Conservation (phyloP, 257 asterid genomes). For the Fraxinus excelsior region DNA sequence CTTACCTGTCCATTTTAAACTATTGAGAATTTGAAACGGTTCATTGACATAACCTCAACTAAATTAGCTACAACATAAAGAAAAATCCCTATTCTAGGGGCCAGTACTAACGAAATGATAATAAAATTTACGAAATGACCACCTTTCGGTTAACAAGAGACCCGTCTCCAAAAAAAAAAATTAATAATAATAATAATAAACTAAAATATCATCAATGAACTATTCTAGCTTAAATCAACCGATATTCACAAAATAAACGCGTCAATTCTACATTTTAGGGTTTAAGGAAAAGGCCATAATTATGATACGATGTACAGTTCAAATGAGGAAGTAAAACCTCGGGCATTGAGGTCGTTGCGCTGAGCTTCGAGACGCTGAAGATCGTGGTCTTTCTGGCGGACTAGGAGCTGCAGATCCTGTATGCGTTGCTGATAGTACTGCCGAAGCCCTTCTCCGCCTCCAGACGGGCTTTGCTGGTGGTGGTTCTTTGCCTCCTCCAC, state of each 20-base stretch:
- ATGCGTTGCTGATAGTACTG: slow-evolving; percentile 65
- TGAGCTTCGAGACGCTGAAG: slow-evolving; percentile 79
- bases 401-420: slow-evolving; percentile 64
- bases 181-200: background rate
- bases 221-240: background rate
- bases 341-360: slow-evolving; percentile 69
- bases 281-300: slow-evolving; percentile 4
- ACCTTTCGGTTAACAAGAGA: background rate
- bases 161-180: background rate
- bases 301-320: too few species aligned
- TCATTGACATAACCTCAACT: background rate
- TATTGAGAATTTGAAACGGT: background rate
- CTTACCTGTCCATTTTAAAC: background rate
- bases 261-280: slow-evolving; percentile 21
- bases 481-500: slow-evolving; percentile 39
- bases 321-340: slow-evolving; percentile 40
- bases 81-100: slow-evolving; percentile 1
- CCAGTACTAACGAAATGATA: background rate
- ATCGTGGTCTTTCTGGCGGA: slow-evolving; percentile 61
- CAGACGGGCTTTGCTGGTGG: slow-evolving; percentile 37
- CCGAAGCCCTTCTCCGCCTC: slow-evolving; percentile 66
- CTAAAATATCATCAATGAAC: background rate
- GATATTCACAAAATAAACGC: background rate
- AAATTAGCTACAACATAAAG: background rate
- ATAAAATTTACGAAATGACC: background rate